These are phyloP conservation scores for Lentinula sp. DNA, from an alignment of 768 basidiomycete species.

Conservation along the genomic window DNA sequence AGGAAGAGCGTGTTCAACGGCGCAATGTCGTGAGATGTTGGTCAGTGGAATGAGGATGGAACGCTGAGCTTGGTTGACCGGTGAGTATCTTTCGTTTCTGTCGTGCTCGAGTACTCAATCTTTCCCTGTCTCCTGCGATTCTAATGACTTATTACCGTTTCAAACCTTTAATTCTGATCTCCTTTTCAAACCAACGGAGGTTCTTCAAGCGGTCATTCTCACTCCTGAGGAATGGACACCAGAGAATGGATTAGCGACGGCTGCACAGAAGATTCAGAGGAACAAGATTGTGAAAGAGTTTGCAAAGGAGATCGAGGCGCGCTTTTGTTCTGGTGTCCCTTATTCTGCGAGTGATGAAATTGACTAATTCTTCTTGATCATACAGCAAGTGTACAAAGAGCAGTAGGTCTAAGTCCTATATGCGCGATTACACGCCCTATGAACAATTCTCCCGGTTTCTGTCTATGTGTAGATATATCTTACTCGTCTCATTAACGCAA, in stretches of 20 bases:
- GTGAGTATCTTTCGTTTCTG: constrained; percentile 29
- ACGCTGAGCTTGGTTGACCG: constrained; percentile 87
- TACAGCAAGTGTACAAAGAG: neutral
- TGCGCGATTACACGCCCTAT: no score
- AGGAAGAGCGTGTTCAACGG: constrained; percentile 77
- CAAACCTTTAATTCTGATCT: no score
- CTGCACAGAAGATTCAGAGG: constrained; percentile 88
- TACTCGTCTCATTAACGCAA: no score
- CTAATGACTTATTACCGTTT: no score
- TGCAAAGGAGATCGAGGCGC: constrained; percentile 54
- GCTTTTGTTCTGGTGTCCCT: constrained; percentile 13
- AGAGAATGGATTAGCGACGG: constrained; percentile 81
- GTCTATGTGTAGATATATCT: no score
- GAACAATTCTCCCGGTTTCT: no score
- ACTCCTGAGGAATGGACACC: constrained; percentile 90
- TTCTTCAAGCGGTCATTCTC: constrained; percentile 70
- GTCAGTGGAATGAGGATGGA: constrained; percentile 91
- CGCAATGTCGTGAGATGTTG: constrained; percentile 79
- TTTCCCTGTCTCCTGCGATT: no score
- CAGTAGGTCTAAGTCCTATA: neutral
- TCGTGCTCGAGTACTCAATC: no score
- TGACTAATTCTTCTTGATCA: neutral
- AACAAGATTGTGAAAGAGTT: constrained; percentile 64
- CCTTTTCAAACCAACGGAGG: constrained; percentile 68
- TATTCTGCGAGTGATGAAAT: neutral